Evolutionary conservation across 768 basidiomycete genomes (phyloP), one percentile per base, ranked within the genome.

Genomic region (Tubosaeta brunneosetosa): DNA sequence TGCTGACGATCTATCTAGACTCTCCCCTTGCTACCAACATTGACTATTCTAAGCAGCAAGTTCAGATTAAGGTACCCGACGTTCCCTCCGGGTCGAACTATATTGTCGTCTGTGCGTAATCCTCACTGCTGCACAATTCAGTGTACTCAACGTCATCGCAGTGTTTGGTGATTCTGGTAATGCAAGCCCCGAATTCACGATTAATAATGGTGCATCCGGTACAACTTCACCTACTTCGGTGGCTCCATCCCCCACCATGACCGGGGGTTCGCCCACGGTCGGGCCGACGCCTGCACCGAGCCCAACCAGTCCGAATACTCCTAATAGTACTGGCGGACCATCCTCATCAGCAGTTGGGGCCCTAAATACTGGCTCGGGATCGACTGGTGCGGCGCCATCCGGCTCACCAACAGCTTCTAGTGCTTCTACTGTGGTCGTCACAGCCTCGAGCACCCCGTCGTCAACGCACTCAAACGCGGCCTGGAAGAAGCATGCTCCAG

Each of bases 181-280:
- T 36, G 66, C 72, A 8, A 73, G 72, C 45, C 73, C 71, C 14
- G 22, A 66, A 44, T 75, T 74, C 36, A 73, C 72, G 51, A 74
- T 74, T 38, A 67, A 79, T 57, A 79, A 95, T 34, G 91, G 91
- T 58, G 65, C 69, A 26, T 73, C 78, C 51, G 22, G 22, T 22
- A 22, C 22, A 22, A 22, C 22, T 22, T 77, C 76, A 40, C 70
- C 66, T 8, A 44, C 60, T 17, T 37, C 61, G 26, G 31, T 19
- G 44, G 12, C 57, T 9, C 40, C 65, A 6, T 32, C 50, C 19
- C 38, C 61, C 43, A 6, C 9, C 6, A 27, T 55, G 9, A 31
- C 61, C 4, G 9, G 9, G 11, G 36, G 26, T 44, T 17, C 49
- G 13, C 31, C 50, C 12, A 10, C 61, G 19, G 14, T 42, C 1